Conservation (phyloP, 2,329 filamentous ascomycete genomes). For the Penicillium sp. region DNA sequence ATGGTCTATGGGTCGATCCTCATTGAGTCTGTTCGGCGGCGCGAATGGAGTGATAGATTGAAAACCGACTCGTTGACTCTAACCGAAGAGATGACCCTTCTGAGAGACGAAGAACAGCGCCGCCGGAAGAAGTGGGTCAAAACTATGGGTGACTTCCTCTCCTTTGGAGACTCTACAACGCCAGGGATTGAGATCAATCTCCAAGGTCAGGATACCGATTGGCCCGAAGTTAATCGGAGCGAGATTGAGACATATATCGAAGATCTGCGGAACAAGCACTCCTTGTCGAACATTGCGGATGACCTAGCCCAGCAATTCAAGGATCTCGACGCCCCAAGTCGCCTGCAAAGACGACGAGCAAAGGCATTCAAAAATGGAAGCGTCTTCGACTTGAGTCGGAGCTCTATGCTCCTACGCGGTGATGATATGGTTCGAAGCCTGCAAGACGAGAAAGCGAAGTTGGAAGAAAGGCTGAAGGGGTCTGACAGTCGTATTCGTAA, state of each 20-base stretch:
- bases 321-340: constrained; percentile 79
- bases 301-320: constrained; percentile 76
- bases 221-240: constrained; percentile 74
- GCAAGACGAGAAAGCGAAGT: constrained; percentile 77
- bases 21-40: constrained; percentile 79
- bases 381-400: constrained; percentile 88
- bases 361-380: constrained; percentile 98
- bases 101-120: constrained; percentile 90
- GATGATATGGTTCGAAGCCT: constrained; percentile 76
- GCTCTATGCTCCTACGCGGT: constrained; percentile 80
- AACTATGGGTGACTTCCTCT: constrained; percentile 73
- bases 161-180: constrained; percentile 66
- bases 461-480: constrained; percentile 75
- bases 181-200: constrained; percentile 83
- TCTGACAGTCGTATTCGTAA: constrained; percentile 87
- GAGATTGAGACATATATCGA: constrained; percentile 76
- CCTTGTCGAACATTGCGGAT: constrained; percentile 65
- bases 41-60: constrained; percentile 91
- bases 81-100: constrained; percentile 88
- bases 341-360: constrained; percentile 80
- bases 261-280: constrained; percentile 64
- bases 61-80: constrained; percentile 81
- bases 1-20: constrained; percentile 88
- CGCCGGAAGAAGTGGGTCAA: constrained; percentile 89
- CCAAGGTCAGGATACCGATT: constrained; percentile 74